phyloP scores from a whole-genome alignment of 371 early-diverging fungal species.

The Mortierella sp. region DNA sequence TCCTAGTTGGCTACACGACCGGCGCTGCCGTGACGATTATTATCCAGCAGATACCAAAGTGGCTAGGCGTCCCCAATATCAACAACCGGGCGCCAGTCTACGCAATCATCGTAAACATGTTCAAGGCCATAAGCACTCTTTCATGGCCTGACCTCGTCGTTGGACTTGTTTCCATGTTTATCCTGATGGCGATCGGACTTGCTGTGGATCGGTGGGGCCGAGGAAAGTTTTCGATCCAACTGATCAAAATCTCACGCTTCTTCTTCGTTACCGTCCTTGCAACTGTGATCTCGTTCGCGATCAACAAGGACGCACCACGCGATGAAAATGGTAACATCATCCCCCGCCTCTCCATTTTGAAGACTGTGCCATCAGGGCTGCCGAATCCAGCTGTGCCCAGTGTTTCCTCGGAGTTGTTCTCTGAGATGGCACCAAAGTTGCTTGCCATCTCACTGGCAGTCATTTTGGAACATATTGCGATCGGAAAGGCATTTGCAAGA shows the following conservation, averaged over 20 bases:
- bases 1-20: constrained; percentile 80
- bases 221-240: constrained; percentile 53
- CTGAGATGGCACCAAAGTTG: constrained; percentile 62
- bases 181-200: constrained; percentile 57
- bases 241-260: constrained; percentile 73
- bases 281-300: constrained; percentile 75
- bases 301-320: constrained; percentile 59
- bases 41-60: constrained; percentile 79
- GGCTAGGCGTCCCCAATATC: constrained; percentile 78
- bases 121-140: constrained; percentile 56
- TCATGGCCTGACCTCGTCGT: constrained; percentile 70
- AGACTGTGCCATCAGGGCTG: constrained; percentile 79
- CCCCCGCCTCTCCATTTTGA: constrained; percentile 65
- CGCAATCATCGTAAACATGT: constrained; percentile 66
- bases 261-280: constrained; percentile 78
- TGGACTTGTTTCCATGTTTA: constrained; percentile 66
- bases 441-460: constrained; percentile 76
- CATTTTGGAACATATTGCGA: constrained; percentile 90
- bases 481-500: constrained; percentile 82
- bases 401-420: constrained; percentile 57
- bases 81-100: constrained; percentile 70
- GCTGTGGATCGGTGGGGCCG: constrained; percentile 55
- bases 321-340: constrained; percentile 37
- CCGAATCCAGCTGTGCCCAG: constrained; percentile 55
- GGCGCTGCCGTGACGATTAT: constrained; percentile 85